These are phyloP conservation scores for Oropetium thomaeum DNA, from an alignment of 176 grass and related monocot genomes.

Conservation along the genomic window DNA sequence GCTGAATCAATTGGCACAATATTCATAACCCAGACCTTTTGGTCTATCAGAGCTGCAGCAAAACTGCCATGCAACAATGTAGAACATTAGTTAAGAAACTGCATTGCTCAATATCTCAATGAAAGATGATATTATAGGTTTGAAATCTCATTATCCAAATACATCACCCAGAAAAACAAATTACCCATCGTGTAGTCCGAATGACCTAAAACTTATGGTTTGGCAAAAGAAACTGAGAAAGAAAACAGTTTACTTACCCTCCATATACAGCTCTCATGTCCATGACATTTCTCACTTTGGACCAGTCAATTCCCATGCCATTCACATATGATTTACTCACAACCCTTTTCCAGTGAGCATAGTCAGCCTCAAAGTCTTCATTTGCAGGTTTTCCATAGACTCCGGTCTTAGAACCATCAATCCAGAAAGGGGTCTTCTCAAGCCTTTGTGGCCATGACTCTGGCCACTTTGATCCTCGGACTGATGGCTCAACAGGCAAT, in stretches of 20 bases:
- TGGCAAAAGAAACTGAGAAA: background rate
- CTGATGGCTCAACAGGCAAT: slow-evolving; percentile 52
- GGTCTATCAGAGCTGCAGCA: slow-evolving; percentile 74
- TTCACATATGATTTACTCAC: slow-evolving; percentile 82
- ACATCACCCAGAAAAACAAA: background rate
- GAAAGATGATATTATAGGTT: background rate
- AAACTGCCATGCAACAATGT: slow-evolving; percentile 60
- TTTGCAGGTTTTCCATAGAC: slow-evolving; percentile 87
- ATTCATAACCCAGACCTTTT: slow-evolving; percentile 98
- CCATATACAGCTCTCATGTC: slow-evolving; percentile 98
- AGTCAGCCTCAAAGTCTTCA: slow-evolving; percentile 86
- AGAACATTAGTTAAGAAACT: slow-evolving; percentile 19
- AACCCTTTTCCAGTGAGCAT: slow-evolving; percentile 88
- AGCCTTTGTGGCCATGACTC: slow-evolving; percentile 76
- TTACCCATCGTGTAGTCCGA: background rate
- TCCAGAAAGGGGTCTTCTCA: slow-evolving; percentile 79
- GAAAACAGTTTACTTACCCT: slow-evolving; percentile 64
- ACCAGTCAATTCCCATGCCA: slow-evolving; percentile 96
- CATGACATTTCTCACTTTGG: slow-evolving; percentile 92
- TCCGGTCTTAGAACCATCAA: slow-evolving; percentile 74
- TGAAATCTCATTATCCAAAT: background rate
- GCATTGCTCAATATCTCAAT: background rate
- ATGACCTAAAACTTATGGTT: background rate
- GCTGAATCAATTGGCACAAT: slow-evolving; percentile 85
- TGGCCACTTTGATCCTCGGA: slow-evolving; percentile 72